Evolutionary conservation across 306 rosid genomes (phyloP).

Genomic region (Spatholobus suberectus): DNA sequence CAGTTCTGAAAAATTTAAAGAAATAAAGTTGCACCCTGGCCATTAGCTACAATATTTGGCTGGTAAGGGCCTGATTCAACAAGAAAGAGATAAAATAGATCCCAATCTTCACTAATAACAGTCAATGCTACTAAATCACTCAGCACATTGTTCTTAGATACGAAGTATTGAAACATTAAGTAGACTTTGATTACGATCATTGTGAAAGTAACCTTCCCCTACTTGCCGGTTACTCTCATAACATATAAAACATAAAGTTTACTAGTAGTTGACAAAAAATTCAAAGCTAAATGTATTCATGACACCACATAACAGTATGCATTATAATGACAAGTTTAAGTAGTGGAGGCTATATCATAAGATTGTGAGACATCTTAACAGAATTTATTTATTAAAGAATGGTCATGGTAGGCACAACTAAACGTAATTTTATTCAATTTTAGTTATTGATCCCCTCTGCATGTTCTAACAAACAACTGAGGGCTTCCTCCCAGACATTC

Average conservation of each 20-base stretch:
- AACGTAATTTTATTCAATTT: neutral
- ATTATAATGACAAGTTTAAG: no score
- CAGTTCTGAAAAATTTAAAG: neutral
- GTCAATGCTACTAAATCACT: neutral
- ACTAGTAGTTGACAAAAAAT: neutral
- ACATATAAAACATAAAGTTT: neutral
- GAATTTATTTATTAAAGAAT: neutral
- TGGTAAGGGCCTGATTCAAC: neutral
- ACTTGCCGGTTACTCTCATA: no score
- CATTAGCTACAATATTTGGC: neutral
- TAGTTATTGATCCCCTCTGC: neutral
- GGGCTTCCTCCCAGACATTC: neutral
- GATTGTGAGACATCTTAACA: neutral
- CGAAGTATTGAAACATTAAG: neutral
- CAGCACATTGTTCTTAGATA: neutral
- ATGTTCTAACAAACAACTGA: neutral
- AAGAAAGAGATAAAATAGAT: neutral
- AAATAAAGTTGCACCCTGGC: neutral
- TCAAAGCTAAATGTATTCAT: neutral
- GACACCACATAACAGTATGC: neutral
- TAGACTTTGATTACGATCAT: neutral
- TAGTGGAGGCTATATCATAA: neutral
- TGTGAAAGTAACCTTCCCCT: neutral
- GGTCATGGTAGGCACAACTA: neutral
- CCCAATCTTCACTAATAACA: neutral